Evolutionary conservation across 257 asterid genomes (phyloP).

Genomic region (Ballota nigra): DNA sequence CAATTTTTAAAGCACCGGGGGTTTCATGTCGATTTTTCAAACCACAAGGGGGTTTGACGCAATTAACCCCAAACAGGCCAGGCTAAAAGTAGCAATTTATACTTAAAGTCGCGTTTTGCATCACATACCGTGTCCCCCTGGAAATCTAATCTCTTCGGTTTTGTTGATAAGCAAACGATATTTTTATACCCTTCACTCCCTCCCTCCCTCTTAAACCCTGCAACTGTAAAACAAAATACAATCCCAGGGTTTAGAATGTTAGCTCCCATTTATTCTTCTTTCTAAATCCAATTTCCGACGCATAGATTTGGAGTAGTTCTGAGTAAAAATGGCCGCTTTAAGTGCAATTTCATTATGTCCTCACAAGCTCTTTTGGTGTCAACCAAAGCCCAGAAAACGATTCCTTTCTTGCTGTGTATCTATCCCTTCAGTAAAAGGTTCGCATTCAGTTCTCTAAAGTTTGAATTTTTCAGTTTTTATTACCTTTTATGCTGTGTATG

Average conservation of each 20-base stretch:
- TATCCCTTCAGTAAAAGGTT: slow-evolving; percentile 48
- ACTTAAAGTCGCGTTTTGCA: slow-evolving; percentile 11
- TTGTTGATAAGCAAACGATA: slow-evolving; percentile 44
- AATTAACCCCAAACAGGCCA: no score
- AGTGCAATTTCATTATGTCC: slow-evolving; percentile 48
- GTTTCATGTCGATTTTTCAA: no score
- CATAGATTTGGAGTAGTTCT: slow-evolving; percentile 1
- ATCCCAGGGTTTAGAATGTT: slow-evolving; percentile 29
- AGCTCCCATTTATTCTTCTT: slow-evolving; percentile 11
- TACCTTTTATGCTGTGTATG: background rate
- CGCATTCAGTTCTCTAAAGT: background rate
- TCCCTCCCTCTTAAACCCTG: slow-evolving; percentile 38
- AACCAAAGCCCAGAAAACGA: slow-evolving; percentile 34
- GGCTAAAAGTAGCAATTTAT: background rate
- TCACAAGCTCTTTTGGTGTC: slow-evolving; percentile 42
- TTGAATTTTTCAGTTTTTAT: background rate
- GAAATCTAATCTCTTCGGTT: slow-evolving; percentile 19
- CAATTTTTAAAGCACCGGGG: no score
- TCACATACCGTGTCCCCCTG: slow-evolving; percentile 1
- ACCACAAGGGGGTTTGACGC: no score
- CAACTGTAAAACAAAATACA: slow-evolving; percentile 15
- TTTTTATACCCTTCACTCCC: slow-evolving; percentile 17
- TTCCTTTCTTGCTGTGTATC: slow-evolving; percentile 54
- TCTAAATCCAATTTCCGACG: background rate
- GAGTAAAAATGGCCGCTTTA: slow-evolving; percentile 51